Evolutionary conservation across 148 eudicot species (phyloP).

Genomic region (Chenopodium suecicum): DNA sequence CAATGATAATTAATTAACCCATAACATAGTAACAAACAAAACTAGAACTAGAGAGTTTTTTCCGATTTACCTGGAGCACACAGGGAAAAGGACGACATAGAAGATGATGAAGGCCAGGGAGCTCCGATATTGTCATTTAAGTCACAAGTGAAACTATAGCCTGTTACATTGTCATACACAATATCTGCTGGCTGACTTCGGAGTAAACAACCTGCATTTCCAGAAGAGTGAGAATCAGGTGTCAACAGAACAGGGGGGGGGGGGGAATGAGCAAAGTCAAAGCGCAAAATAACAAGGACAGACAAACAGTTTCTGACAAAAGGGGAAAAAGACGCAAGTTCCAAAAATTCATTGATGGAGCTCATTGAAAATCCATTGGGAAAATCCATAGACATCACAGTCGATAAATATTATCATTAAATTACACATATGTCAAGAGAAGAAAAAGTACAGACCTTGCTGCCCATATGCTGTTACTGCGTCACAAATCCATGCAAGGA

Average conservation of each 20-base stretch:
- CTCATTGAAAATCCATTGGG: neutral
- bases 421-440: neutral
- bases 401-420: neutral
- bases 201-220: constrained; percentile 77
- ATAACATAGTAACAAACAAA: neutral
- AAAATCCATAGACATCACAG: neutral
- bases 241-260: neutral
- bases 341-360: neutral
- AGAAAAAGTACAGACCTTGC: constrained; percentile 51
- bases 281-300: neutral
- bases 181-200: constrained; percentile 86
- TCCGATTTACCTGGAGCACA: constrained; percentile 90
- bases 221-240: constrained; percentile 10
- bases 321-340: neutral
- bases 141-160: constrained; percentile 88
- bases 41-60: neutral
- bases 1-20: neutral
- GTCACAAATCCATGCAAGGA: constrained; percentile 18
- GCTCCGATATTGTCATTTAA: constrained; percentile 89
- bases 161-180: constrained; percentile 71
- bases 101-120: constrained; percentile 95
- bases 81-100: constrained; percentile 76
- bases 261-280: neutral
- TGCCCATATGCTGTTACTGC: constrained; percentile 71
- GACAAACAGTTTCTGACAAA: neutral